Base-by-base conservation (phyloP, 768 basidiomycete genomes). In the Podaxis sp. region DNA sequence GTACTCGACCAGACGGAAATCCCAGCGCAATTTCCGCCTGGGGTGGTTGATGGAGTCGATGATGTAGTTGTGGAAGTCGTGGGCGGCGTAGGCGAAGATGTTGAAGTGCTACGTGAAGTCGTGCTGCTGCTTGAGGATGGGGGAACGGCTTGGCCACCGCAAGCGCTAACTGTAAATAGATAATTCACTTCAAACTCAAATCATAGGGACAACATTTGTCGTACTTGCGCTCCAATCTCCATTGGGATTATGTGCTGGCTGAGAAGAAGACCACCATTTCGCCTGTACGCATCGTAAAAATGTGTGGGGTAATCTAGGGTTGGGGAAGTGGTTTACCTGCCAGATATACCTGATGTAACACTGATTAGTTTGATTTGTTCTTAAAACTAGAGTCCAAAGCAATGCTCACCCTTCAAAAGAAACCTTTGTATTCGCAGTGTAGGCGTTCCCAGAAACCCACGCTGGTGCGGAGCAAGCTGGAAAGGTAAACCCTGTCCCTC, bases 401-500 rank as follows among this genome's bases (percentile, higher is more conserved):
- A 56, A n/a, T 26, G 70, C 80, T 60, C 70, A 87, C 83, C 87
- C 86, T 49, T 76, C 69, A 67, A 80, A 89, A 12, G 86, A 80
- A 13, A 85, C 87, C 64, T 78, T 69, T 2, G 79, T 74, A 28
- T 84, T 83, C 3, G 77, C 86, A 4, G 78, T 67, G 70, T 90
- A 88, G 60, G 69, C 75, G 7, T 71, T 77, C 17, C 84, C 83
- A 8, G 82, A 69, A 55, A 76, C 75, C 67, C 74, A 89, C 0
- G 84, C 79, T 17, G 84, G 76, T 10, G 87, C 84, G 44, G 82
- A 78, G 69, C 87, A 90, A 56, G 82, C 66, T 15, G 87, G 86
- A 73, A 79, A 89, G 2, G 82, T 84, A 72, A 89, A 90, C 7
- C 87, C 87, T 17, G 84, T 85, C n/a, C 87, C 86, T 52, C 88